phyloP scores from a whole-genome alignment of 345 rosid genomes.

The Bruguiera gymnorhiza region DNA sequence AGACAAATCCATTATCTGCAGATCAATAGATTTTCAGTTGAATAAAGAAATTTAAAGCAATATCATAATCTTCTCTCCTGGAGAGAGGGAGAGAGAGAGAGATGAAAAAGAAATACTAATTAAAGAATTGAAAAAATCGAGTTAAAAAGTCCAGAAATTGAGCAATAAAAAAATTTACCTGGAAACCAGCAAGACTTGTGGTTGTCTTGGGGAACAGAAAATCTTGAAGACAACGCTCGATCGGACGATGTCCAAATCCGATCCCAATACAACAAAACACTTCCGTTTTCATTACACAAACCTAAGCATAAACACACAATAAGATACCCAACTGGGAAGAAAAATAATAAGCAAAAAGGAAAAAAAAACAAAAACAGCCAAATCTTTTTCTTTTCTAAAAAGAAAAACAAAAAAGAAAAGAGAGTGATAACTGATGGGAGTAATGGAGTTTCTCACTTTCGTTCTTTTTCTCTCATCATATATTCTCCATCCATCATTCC shows the following conservation, averaged over 20 bases:
- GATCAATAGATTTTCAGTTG: constrained; percentile 19
- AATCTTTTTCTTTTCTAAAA: not conserved
- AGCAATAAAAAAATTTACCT: constrained; percentile 46
- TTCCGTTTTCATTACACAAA: constrained; percentile 27
- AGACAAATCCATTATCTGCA: constrained; percentile 32
- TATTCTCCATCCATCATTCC: constrained; percentile 42
- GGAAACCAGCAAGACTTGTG: constrained; percentile 47
- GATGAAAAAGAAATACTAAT: constrained; percentile 14
- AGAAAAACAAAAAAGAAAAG: not conserved
- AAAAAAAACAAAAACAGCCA: not conserved
- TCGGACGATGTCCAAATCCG: constrained; percentile 33
- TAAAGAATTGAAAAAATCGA: constrained; percentile 7
- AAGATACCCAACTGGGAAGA: constrained; percentile 6
- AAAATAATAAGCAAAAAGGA: constrained; percentile 4
- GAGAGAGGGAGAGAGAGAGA: constrained; percentile 11
- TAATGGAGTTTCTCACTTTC: constrained; percentile 31
- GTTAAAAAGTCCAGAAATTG: constrained; percentile 19
- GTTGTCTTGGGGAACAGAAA: constrained; percentile 50
- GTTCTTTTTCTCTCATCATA: constrained; percentile 39
- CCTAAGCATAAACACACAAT: constrained; percentile 12
- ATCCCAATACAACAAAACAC: constrained; percentile 35
- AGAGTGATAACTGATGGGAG: constrained; percentile 25
- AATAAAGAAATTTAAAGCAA: constrained; percentile 14
- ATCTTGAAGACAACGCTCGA: constrained; percentile 44
- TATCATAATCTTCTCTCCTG: constrained; percentile 17